Base-by-base conservation (phyloP, 208 protist genomes). In the Lotmaria passim region DNA sequence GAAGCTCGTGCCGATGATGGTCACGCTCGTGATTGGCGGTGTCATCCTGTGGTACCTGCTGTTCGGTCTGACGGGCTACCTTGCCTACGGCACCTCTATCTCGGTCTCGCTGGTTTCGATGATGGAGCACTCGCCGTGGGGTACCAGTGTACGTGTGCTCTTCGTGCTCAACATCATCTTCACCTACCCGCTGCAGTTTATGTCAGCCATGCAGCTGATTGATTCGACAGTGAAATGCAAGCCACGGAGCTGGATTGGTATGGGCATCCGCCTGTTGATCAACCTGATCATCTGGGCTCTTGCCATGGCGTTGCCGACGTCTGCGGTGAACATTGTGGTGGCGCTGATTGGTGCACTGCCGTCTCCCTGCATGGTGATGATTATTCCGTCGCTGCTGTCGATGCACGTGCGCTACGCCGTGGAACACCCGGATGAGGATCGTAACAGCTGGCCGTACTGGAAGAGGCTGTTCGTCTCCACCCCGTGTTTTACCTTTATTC, bases 111-210 rank as follows among this genome's bases (percentile, higher is more conserved):
- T 92, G 19, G 69, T 86, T 0, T 76, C 73, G 30, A 62, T 23
- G 36, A 69, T 90, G 48, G 38, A 78, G 28, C 60, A 81, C 62
- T 76, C 74, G 31, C 60, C 82, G 50, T 83, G 85, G 71, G 89
- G 85, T 17, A 77, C 63, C 55, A 79, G 61, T 23, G 75, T 88
- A 15, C 82, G 82, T 12, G 62, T 74, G 8, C 39, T 82, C 33
- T 88, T 88, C 48, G 0, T 60, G 12, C 1, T 91, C 19, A 90
- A 83, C 81, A 53, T 94, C 52, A 50, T 94, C 63, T 83, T 94
- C 66, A 79, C 77, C 51, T 91, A 91, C 69, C 89, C 89, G 30
- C 61, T 94, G 66, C 85, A 91, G 73, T 94, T 83, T 75, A 80
- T 89, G 69, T 85, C 89, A 8, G 89, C 89, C 33, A 87, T 88